A percentile compares a stretch with the other conserved stretches of the same genome.
These are phyloP conservation scores for Mycosphaerella sp. DNA, from an alignment of 2,329 filamentous ascomycete genomes.

Conservation along the genomic window DNA sequence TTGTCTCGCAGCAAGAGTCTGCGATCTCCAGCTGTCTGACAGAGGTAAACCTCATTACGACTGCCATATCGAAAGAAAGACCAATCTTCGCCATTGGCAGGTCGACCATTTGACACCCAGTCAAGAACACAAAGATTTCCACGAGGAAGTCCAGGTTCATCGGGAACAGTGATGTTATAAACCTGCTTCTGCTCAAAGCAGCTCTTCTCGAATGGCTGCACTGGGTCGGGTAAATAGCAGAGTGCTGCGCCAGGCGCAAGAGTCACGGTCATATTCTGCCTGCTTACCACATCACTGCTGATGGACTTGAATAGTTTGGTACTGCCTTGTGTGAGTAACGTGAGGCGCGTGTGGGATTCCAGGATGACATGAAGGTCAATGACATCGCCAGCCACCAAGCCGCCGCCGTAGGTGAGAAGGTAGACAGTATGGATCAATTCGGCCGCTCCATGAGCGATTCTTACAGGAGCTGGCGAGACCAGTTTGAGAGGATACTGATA, in stretches of 20 bases:
- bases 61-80: conserved; percentile 72
- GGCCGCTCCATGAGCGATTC: conserved; percentile 33
- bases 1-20: conserved; percentile 79
- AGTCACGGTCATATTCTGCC: conserved; percentile 41
- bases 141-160: conserved; percentile 4
- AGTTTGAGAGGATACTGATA: conserved; percentile 96
- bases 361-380: conserved; percentile 68
- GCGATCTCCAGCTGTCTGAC: conserved; percentile 32
- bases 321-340: conserved; percentile 62
- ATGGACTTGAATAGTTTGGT: conserved; percentile 92
- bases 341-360: conserved; percentile 57
- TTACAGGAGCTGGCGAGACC: conserved; percentile 67
- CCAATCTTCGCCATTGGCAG: conserved; percentile 84
- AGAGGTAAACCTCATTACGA: conserved; percentile 77
- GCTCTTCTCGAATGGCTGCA: conserved; percentile 81
- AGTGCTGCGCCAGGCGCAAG: conserved; percentile 48
- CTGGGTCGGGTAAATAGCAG: conserved; percentile 76
- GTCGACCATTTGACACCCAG: conserved; percentile 87
- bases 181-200: conserved; percentile 78
- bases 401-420: conserved; percentile 88
- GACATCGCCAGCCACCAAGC: conserved; percentile 79
- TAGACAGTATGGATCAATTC: conserved; percentile 70
- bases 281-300: conserved; percentile 37
- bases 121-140: conserved; percentile 71
- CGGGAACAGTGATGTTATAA: conserved; percentile 50